Conservation (phyloP, 129 eudicot species). For the Arctium lappa region DNA sequence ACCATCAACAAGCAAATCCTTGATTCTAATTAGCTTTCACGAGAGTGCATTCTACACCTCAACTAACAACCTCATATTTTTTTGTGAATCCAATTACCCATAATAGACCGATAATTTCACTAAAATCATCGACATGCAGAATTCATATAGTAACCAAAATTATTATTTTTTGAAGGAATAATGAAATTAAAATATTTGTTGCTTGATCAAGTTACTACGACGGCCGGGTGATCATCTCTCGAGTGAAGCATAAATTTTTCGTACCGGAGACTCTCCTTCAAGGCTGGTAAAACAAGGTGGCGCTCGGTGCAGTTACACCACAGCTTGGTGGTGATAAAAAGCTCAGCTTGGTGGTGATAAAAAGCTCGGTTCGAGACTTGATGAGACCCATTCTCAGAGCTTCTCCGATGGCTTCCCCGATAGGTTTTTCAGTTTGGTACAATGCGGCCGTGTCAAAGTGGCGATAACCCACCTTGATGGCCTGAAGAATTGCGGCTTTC, state of each 20-base stretch:
- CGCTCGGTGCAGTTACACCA: constrained; percentile 37
- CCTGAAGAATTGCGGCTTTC: constrained; percentile 42
- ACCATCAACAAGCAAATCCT: too few relatives aligned
- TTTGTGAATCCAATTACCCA: not conserved
- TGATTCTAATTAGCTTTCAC: too few relatives aligned
- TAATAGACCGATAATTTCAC: not conserved
- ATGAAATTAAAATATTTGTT: not conserved
- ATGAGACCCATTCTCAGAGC: constrained; percentile 43
- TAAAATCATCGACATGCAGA: not conserved
- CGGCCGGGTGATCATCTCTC: not conserved
- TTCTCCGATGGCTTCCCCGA: constrained; percentile 42
- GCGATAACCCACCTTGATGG: constrained; percentile 55
- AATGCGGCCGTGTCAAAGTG: constrained; percentile 56
- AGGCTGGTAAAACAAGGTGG: constrained; percentile 42
- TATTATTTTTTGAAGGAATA: not conserved
- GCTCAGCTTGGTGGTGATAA: constrained; percentile 52
- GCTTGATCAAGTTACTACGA: not conserved
- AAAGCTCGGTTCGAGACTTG: constrained; percentile 42
- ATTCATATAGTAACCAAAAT: not conserved
- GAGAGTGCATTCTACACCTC: too few relatives aligned
- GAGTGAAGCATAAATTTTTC: not conserved
- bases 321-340: constrained; percentile 51
- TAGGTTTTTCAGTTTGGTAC: constrained; percentile 39
- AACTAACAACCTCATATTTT: too few relatives aligned
- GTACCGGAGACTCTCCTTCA: constrained; percentile 46